Evolutionary conservation across 2,329 filamentous ascomycete genomes (phyloP).

Genomic region (Cadophora sp.): DNA sequence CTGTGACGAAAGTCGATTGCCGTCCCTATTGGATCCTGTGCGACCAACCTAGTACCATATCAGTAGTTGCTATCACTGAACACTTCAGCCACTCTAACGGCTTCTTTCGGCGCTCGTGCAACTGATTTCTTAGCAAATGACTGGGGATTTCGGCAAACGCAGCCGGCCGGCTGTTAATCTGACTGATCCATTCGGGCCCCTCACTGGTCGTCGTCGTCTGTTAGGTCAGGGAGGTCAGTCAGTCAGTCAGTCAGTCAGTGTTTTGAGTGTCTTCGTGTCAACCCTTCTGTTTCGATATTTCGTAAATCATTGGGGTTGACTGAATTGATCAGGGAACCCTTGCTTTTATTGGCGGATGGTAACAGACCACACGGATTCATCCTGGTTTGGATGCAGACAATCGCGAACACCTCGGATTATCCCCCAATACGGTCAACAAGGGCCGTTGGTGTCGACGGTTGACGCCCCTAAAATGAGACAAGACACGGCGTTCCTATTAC

Average conservation of each 20-base stretch:
- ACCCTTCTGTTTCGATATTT: conserved; percentile 3
- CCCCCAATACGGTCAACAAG: neutral
- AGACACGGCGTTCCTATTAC: conserved; percentile 19
- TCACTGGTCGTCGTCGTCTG: neutral
- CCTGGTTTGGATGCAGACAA: conserved; percentile 6
- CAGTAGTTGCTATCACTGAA: neutral
- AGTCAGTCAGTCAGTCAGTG: too few relatives aligned
- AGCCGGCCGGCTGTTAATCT: conserved; percentile 24
- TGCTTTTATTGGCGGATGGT: conserved; percentile 11
- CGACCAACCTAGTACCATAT: neutral
- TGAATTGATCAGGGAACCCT: neutral
- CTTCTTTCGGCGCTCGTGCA: conserved; percentile 22
- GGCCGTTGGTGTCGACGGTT: conserved; percentile 8
- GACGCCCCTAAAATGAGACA: conserved; percentile 1
- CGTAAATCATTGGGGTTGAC: neutral
- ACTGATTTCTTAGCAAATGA: conserved; percentile 15
- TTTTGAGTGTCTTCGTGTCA: neutral
- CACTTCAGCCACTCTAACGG: conserved; percentile 10
- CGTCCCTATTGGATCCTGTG: conserved; percentile 24
- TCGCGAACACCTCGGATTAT: neutral
- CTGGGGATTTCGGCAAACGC: conserved; percentile 25
- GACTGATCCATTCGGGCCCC: conserved; percentile 11
- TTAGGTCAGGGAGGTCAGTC: too few relatives aligned
- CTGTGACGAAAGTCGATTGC: conserved; percentile 32
- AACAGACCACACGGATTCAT: neutral